Evolutionary conservation across 192 early-diverging fungal species (phyloP).

Genomic region (Coemansia sp.): DNA sequence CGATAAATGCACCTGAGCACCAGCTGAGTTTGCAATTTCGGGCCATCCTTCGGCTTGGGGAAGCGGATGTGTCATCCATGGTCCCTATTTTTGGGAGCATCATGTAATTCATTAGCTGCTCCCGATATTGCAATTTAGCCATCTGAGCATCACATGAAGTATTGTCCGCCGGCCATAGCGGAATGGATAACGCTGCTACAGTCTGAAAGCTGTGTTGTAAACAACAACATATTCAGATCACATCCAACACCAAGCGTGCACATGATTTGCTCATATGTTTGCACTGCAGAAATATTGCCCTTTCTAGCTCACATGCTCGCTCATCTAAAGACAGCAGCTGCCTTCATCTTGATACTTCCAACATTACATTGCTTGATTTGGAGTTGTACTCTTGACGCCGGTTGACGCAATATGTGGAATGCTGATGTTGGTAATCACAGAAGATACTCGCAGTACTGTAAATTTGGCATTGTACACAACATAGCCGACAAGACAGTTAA

Average conservation of each 20-base stretch:
- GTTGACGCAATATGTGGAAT: no score
- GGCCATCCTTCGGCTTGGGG: slow-evolving; percentile 10
- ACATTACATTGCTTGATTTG: no score
- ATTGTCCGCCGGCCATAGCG: not conserved
- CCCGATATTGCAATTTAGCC: slow-evolving; percentile 7
- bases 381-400: no score
- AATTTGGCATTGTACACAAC: no score
- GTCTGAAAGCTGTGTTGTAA: not conserved
- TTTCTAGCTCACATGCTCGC: not conserved
- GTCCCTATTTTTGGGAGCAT: slow-evolving; percentile 1
- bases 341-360: no score
- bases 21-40: slow-evolving; percentile 15
- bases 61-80: not conserved
- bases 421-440: no score
- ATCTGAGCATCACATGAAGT: slow-evolving; percentile 9
- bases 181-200: not conserved
- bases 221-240: not conserved
- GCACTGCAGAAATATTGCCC: not conserved
- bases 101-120: slow-evolving; percentile 5
- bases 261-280: not conserved
- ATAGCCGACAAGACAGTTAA: no score
- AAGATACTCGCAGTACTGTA: no score
- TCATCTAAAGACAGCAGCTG: not conserved
- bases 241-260: not conserved
- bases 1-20: not conserved